Evolutionary conservation across 192 early-diverging fungal genomes (phyloP), one percentile per base, ranked within the genome.

Genomic region (Geranomyces michiganensis): DNA sequence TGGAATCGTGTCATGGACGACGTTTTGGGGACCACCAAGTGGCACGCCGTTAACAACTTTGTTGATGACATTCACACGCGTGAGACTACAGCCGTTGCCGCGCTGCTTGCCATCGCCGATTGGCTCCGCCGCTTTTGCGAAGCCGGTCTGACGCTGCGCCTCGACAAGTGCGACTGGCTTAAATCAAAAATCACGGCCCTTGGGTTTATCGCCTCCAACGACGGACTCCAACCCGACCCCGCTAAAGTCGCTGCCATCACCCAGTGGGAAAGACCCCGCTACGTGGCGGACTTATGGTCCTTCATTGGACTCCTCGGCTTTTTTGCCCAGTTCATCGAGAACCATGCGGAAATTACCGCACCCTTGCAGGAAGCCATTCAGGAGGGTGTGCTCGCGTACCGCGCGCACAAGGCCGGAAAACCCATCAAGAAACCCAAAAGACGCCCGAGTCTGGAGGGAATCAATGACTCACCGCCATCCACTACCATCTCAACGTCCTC

Each of bases 1-100:
- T 59, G 85, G 19, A 75, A 84, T 66, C 62, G 58, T 0, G 41
- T 85, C 4, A 72, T 83, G 65, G 77, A 87, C 36, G 60, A 71
- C 22, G 62, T 84, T 0, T 22, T 85, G 1, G n/a, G 31, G 0
- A 71, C 68, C 0, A 47, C 59, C 17, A 64, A 64, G 43, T 64
- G 62, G 62, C 9, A 43, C 14, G 13, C 9, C 14, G 27, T 36
- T 36, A 64, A 64, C 62, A 64, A 64, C 36, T 64, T 44, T 24
- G 21, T 79, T 0, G 69, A 76, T 32, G 13, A 65, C 13, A 29
- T 63, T 15, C 77, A 79, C 33, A 60, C 70, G 0, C 43, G 43
- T 17, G 17, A 27, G 0, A 62, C 74, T 0, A 59, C 56, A 59
- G 56, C 56, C 22, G n/a, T n/a, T n/a, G n/a, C n/a, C n/a, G n/a